A percentile compares a stretch with the other conserved stretches of the same genome.
Evolutionary conservation across 805 yeast species (phyloP).

Genomic region (Starmera amethionina): DNA sequence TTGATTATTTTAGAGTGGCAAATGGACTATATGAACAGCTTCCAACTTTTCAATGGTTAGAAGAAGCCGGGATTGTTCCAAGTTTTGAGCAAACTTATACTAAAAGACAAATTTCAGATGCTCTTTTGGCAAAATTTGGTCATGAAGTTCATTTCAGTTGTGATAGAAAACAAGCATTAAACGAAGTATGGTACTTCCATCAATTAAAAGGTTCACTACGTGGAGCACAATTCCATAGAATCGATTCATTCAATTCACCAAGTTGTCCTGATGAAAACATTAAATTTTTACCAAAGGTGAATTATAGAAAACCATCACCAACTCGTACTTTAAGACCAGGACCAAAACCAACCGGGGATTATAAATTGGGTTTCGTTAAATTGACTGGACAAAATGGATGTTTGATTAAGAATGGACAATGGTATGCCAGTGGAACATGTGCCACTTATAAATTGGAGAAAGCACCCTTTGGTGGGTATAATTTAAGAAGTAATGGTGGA

Average conservation of each 20-base stretch:
- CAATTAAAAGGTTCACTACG: slow-evolving; percentile 64
- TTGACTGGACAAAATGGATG: slow-evolving; percentile 55
- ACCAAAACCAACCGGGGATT: slow-evolving; percentile 21
- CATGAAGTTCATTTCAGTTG: slow-evolving; percentile 54
- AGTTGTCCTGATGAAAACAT: slow-evolving; percentile 67
- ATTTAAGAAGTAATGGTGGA: slow-evolving; percentile 58
- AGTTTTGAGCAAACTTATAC: slow-evolving; percentile 46
- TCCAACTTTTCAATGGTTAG: slow-evolving; percentile 60
- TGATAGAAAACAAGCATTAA: slow-evolving; percentile 35
- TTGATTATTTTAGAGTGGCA: slow-evolving; percentile 58
- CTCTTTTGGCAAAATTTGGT: slow-evolving; percentile 41
- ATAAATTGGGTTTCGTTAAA: slow-evolving; percentile 36
- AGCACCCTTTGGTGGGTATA: slow-evolving; percentile 63
- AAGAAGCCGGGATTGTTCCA: slow-evolving; percentile 66
- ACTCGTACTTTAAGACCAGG: neutral
- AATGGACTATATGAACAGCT: slow-evolving; percentile 46
- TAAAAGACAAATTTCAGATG: slow-evolving; percentile 41
- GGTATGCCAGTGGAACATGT: slow-evolving; percentile 77
- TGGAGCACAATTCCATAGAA: slow-evolving; percentile 53
- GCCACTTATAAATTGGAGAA: slow-evolving; percentile 56
- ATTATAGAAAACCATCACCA: slow-evolving; percentile 16
- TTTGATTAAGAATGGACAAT: slow-evolving; percentile 75
- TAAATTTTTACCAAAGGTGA: slow-evolving; percentile 61
- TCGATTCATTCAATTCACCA: slow-evolving; percentile 45
- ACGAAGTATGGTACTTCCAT: slow-evolving; percentile 69